Conservation (phyloP, 129 eudicot species). For the Glebionis coronaria region DNA sequence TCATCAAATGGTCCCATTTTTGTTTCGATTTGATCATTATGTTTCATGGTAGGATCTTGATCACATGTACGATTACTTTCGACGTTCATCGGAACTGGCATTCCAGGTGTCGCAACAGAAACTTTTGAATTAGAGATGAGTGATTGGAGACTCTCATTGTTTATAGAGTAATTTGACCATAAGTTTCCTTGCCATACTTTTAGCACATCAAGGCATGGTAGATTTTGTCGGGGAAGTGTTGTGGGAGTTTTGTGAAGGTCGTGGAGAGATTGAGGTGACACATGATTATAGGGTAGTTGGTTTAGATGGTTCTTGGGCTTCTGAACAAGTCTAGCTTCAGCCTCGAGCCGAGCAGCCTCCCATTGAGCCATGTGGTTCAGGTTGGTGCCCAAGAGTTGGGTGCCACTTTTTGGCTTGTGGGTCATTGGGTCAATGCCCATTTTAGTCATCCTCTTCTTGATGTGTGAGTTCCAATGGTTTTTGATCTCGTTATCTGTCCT, state of each 20-base stretch:
- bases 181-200: slow-evolving; percentile 63
- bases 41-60: slow-evolving; percentile 22
- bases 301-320: slow-evolving; percentile 38
- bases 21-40: slow-evolving; percentile 6
- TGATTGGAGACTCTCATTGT: slow-evolving; percentile 46
- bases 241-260: slow-evolving; percentile 14
- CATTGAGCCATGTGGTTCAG: slow-evolving; percentile 92
- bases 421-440: slow-evolving; percentile 84
- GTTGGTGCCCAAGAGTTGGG: slow-evolving; percentile 43
- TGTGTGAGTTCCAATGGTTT: slow-evolving; percentile 76
- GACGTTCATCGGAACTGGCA: slow-evolving; percentile 5
- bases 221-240: slow-evolving; percentile 16
- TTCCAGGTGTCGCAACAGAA: slow-evolving; percentile 17
- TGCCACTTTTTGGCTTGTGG: slow-evolving; percentile 60
- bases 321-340: slow-evolving; percentile 67
- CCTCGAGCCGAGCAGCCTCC: slow-evolving; percentile 81
- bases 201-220: slow-evolving; percentile 61
- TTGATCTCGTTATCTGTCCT: slow-evolving; percentile 81
- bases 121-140: slow-evolving; percentile 52
- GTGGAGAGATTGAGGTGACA: slow-evolving; percentile 15
- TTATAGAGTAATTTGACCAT: slow-evolving; percentile 32
- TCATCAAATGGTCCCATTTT: slow-evolving; percentile 24
- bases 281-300: slow-evolving; percentile 8
- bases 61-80: slow-evolving; percentile 24
- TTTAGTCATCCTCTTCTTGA: slow-evolving; percentile 66